A percentile compares a stretch with the other conserved stretches of the same genome.
Conservation (phyloP, 768 basidiomycete genomes). For the Hericium erinaceus region DNA sequence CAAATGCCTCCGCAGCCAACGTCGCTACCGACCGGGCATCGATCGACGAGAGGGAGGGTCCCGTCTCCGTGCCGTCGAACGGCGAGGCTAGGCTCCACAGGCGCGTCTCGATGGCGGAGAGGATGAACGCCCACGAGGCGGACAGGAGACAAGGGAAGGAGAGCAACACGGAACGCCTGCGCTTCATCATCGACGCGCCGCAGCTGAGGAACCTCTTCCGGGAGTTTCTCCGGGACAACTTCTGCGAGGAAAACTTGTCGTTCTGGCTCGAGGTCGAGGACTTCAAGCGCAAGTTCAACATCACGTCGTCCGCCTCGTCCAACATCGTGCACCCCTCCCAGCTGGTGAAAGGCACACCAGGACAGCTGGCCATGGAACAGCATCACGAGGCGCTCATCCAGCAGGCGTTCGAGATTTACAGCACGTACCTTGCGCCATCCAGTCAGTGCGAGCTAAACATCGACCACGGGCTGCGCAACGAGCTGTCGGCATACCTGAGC, state of each 20-base stretch:
- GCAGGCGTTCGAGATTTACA: slow-evolving; percentile 89
- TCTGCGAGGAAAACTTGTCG: slow-evolving; percentile 95
- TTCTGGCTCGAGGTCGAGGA: slow-evolving; percentile 98
- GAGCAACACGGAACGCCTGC: slow-evolving; percentile 85
- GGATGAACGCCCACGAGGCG: slow-evolving; percentile 47
- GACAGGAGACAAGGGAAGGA: slow-evolving; percentile 57
- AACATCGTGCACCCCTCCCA: slow-evolving; percentile 25
- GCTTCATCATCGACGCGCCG: slow-evolving; percentile 89
- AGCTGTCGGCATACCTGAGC: slow-evolving; percentile 87
- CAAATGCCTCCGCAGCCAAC: slow-evolving; percentile 57
- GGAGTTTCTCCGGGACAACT: slow-evolving; percentile 88
- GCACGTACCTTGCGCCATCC: slow-evolving; percentile 91
- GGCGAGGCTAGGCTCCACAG: slow-evolving; percentile 65
- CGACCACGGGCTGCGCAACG: slow-evolving; percentile 91
- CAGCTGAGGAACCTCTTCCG: slow-evolving; percentile 84
- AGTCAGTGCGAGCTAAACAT: slow-evolving; percentile 97
- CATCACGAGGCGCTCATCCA: slow-evolving; percentile 94
- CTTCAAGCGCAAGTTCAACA: slow-evolving; percentile 93
- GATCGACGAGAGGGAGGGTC: slow-evolving; percentile 39
- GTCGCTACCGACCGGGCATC: slow-evolving; percentile 45
- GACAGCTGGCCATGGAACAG: slow-evolving; percentile 88
- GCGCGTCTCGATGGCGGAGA: slow-evolving; percentile 71
- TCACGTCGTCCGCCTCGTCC: slow-evolving; percentile 71
- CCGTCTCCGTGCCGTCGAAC: slow-evolving; percentile 21
- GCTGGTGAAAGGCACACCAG: slow-evolving; percentile 43